These are phyloP conservation scores for Haematococcus sp. DNA, from an alignment of 139 green algal genomes.

Conservation along the genomic window DNA sequence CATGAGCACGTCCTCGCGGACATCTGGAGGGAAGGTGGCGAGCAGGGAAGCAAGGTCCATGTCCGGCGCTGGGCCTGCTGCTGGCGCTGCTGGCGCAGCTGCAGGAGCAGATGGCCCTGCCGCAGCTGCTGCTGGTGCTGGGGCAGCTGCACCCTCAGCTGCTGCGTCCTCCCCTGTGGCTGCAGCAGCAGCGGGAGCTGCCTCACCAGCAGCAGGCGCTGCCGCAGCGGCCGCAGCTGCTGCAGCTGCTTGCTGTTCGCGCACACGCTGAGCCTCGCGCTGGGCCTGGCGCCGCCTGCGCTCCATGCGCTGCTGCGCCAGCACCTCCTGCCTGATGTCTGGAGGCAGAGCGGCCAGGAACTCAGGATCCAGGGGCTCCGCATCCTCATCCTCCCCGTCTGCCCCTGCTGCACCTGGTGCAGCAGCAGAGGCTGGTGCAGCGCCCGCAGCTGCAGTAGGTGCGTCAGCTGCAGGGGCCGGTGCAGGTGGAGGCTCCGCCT, in stretches of 20 bases:
- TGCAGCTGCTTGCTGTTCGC: conserved; percentile 8
- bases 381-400: conserved; percentile 34
- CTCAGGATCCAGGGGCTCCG: conserved; percentile 78
- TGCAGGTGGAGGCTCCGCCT: background rate
- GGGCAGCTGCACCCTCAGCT: background rate
- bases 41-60: conserved; percentile 84
- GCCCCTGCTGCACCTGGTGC: background rate
- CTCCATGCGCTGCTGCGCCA: conserved; percentile 68
- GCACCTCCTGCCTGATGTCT: conserved; percentile 89
- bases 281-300: conserved; percentile 12
- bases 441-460: background rate
- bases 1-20: conserved; percentile 78
- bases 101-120: background rate
- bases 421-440: background rate
- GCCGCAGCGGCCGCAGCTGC: conserved; percentile 6
- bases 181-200: background rate
- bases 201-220: background rate
- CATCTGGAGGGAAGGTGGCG: conserved; percentile 83
- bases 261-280: conserved; percentile 18
- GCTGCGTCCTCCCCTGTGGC: background rate
- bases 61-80: conserved; percentile 36
- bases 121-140: background rate
- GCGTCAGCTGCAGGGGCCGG: background rate
- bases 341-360: conserved; percentile 91
- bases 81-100: background rate